Conservation (phyloP, 148 eudicot species). For the Rhododendron kiyosumense region DNA sequence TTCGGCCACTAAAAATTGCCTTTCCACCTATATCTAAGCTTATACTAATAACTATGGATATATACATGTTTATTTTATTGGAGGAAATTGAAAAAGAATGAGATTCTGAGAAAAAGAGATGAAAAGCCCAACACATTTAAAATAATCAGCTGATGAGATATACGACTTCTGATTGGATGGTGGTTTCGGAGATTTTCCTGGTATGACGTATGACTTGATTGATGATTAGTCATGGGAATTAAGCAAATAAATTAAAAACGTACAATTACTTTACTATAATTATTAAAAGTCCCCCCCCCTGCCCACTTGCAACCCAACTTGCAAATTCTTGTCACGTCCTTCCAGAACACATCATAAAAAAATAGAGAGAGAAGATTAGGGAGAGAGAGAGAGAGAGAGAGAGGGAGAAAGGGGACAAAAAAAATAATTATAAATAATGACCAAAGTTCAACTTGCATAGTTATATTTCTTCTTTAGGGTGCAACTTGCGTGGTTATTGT, state of each 20-base stretch:
- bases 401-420: not conserved
- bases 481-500: not conserved
- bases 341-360: slow-evolving; percentile 4
- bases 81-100: not conserved
- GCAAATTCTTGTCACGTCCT: slow-evolving; percentile 9
- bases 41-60: too few relatives aligned
- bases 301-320: slow-evolving; percentile 42
- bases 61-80: not conserved
- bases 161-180: not conserved
- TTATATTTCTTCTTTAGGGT: not conserved
- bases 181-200: not conserved
- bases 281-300: not conserved
- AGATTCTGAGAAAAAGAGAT: not conserved
- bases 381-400: not conserved
- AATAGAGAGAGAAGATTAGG: not conserved
- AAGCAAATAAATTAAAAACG: not conserved
- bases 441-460: not conserved
- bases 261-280: not conserved
- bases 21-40: too few relatives aligned
- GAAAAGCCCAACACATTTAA: not conserved
- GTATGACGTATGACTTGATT: not conserved
- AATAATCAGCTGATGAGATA: not conserved
- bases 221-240: not conserved
- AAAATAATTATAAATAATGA: not conserved
- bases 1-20: too few relatives aligned